Base-by-base conservation (phyloP, 306 rosid species). In the Fragaria nilgerrensis region DNA sequence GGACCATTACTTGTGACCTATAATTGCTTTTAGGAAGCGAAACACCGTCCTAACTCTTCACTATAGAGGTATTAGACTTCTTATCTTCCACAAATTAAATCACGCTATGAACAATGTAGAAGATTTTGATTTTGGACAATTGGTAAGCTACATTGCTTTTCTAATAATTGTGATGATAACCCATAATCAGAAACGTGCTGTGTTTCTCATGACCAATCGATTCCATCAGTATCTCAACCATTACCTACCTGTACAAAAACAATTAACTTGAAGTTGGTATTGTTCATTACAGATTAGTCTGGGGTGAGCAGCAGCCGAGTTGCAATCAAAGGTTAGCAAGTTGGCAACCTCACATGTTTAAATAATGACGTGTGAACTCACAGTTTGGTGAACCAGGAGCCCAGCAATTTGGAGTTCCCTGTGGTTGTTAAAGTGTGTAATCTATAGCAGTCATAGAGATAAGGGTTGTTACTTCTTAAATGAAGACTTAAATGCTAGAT, bases 401-500 rank as follows among this genome's bases (percentile, higher is more conserved):
- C 5, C 53, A 15, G 58, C 74, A 27, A 70, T 22, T 71, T 32
- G 29, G 25, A 29, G 22, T 16, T 52, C 53, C 53, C 45, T 19
- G 41, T 17, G 25, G 62, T 17, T 52, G 17, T 19, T 50, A 29
- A 7, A 9, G 7, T 39, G 50, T 41, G 11, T 68, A 64, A 29
- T 34, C 12, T 39, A 1, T 9, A 29, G 70, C 25, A 68, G 72
- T 1, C 50, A 10, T 41, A 41, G 16, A 41, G 19, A 68, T 41
- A 22, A 41, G 72, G 52, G 72, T 43, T 20, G 47, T 47, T 27
- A 41, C 59, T 62, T 7, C 4, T 58, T 74, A 9, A 58, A 74
- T 74, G 76, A 49, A 13, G 15, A 19, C 2, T 74, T 74, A 5
- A 58, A 73, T 73, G 76, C 65, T 52, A 13, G 23, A 32, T 50